These are phyloP conservation scores for Laetiporus sulphureus DNA, from an alignment of 1,284 basidiomycete genomes.

Conservation along the genomic window DNA sequence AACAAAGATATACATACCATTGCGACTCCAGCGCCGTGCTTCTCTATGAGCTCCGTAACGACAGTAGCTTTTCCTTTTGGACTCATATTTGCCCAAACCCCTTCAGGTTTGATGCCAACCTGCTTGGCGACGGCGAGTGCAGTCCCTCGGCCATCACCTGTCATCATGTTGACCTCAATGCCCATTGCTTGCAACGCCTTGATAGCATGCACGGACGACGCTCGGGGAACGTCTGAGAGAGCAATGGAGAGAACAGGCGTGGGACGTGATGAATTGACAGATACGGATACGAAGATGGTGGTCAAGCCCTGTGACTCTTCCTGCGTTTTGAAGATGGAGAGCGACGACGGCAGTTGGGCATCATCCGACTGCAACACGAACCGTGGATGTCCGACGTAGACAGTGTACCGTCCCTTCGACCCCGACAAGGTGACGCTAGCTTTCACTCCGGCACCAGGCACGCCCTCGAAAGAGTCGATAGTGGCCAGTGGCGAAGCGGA, in stretches of 20 bases:
- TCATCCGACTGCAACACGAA: conserved; percentile 57
- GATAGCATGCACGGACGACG: conserved; percentile 78
- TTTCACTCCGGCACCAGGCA: conserved; percentile 86
- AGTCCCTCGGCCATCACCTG: conserved; percentile 81
- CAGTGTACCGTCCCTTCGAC: conserved; percentile 34
- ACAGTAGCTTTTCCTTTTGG: conserved; percentile 89
- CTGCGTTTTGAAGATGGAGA: conserved; percentile 57
- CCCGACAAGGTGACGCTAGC: conserved; percentile 49
- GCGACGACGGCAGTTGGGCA: conserved; percentile 45
- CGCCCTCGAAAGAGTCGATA: conserved; percentile 74
- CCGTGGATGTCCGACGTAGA: conserved; percentile 71
- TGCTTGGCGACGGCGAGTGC: conserved; percentile 82
- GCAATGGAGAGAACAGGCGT: conserved; percentile 46
- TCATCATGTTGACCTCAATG: conserved; percentile 86
- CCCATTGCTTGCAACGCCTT: conserved; percentile 79
- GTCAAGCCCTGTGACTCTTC: conserved; percentile 75
- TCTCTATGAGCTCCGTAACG: conserved; percentile 72
- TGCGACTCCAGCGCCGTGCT: conserved; percentile 67
- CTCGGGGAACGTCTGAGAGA: conserved; percentile 80
- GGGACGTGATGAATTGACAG: conserved; percentile 25
- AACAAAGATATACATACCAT: conserved; percentile 56
- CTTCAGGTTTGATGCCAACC: conserved; percentile 75
- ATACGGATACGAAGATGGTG: conserved; percentile 77
- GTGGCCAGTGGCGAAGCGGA: conserved; percentile 29
- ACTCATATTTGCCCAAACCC: conserved; percentile 86